Percentiles rank a stretch among this genome's conserved stretches.
These are phyloP conservation scores for Boletus bicolor DNA, from an alignment of 768 basidiomycete species.

Conservation along the genomic window DNA sequence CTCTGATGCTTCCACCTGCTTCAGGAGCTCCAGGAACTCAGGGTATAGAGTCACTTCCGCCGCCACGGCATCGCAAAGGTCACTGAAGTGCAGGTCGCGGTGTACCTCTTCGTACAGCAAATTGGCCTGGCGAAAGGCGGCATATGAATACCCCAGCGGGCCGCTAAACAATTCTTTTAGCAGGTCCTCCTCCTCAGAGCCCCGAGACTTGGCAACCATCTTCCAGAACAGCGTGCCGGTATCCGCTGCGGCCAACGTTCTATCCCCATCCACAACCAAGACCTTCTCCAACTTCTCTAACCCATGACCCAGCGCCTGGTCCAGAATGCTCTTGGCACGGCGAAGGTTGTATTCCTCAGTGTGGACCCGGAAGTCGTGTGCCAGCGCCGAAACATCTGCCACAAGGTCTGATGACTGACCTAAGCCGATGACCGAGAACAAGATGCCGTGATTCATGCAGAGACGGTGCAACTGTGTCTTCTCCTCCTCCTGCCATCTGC, in stretches of 20 bases:
- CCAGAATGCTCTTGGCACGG: slow-evolving; percentile 13
- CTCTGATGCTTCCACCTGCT: slow-evolving; percentile 18
- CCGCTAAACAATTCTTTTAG: slow-evolving; percentile 13
- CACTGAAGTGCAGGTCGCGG: slow-evolving; percentile 6
- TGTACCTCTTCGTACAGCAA: slow-evolving; percentile 13
- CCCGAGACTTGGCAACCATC: slow-evolving; percentile 11
- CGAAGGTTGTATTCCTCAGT: slow-evolving; percentile 13
- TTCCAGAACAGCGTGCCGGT: slow-evolving; percentile 12
- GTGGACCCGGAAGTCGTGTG: slow-evolving; percentile 9
- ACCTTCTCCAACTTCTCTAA: slow-evolving; percentile 13
- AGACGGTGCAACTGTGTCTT: slow-evolving; percentile 15
- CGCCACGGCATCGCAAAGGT: slow-evolving; percentile 16
- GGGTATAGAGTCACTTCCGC: slow-evolving; percentile 13
- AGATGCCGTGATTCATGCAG: slow-evolving; percentile 15
- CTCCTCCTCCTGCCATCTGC: slow-evolving; percentile 15
- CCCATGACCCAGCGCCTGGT: slow-evolving; percentile 11
- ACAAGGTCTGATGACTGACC: slow-evolving; percentile 8
- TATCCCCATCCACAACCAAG: slow-evolving; percentile 11
- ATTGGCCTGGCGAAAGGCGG: slow-evolving; percentile 11
- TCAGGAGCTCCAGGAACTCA: slow-evolving; percentile 16
- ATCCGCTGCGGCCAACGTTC: slow-evolving; percentile 11
- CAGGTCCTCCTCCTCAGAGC: slow-evolving; percentile 7
- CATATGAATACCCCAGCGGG: slow-evolving; percentile 13
- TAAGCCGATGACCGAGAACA: slow-evolving; percentile 14
- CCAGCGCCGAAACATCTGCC: slow-evolving; percentile 13